These are phyloP conservation scores for Sugiyamaella marilandica DNA, from an alignment of 805 yeast species.

Conservation along the genomic window DNA sequence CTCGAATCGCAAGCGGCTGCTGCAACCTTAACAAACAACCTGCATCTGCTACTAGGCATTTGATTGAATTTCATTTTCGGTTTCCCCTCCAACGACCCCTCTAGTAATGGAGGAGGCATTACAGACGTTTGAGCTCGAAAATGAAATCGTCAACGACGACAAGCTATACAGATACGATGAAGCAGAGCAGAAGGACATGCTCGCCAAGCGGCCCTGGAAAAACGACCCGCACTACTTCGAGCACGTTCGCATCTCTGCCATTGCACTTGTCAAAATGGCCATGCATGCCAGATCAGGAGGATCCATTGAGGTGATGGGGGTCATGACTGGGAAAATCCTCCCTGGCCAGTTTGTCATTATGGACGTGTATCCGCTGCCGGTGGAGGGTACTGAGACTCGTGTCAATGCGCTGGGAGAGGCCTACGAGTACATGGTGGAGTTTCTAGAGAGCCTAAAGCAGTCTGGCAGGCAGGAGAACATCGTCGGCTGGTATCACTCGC, in stretches of 20 bases:
- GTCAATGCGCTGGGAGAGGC: constrained; percentile 94
- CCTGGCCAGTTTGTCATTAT: constrained; percentile 47
- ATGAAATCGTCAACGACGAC: constrained; percentile 24
- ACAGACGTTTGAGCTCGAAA: constrained; percentile 28
- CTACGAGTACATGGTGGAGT: constrained; percentile 90
- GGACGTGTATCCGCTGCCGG: constrained; percentile 85
- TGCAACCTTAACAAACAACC: not conserved
- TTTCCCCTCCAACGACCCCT: too few species aligned
- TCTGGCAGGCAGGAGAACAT: constrained; percentile 60
- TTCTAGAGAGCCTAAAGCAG: constrained; percentile 52
- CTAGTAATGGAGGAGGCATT: not conserved
- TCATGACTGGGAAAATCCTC: constrained; percentile 74
- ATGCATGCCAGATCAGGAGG: constrained; percentile 83
- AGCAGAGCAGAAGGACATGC: constrained; percentile 26
- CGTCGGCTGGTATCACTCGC: constrained; percentile 97
- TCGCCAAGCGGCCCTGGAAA: constrained; percentile 34
- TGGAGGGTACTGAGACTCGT: constrained; percentile 92
- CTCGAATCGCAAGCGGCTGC: not conserved
- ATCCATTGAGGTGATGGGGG: constrained; percentile 89
- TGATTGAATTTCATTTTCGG: too few species aligned
- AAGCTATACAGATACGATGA: constrained; percentile 28
- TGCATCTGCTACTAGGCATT: not conserved
- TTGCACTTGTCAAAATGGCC: constrained; percentile 71
- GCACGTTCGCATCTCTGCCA: constrained; percentile 57
- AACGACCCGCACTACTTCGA: constrained; percentile 56